Base-by-base conservation (phyloP, 306 rosid genomes). In the Carpinus viminea region DNA sequence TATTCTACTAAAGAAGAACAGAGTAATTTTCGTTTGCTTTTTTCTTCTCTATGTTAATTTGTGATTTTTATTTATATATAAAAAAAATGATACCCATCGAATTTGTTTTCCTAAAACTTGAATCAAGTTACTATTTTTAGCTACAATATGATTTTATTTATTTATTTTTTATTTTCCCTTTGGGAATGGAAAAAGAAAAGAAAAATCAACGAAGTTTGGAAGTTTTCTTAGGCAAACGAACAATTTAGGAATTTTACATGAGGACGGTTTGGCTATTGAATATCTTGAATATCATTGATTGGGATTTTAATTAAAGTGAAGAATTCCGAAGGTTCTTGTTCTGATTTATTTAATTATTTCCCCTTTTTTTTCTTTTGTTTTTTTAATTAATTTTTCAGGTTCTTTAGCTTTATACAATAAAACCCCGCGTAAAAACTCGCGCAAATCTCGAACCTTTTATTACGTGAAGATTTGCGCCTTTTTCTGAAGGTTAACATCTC, bases 381-480 rank as follows among this genome's bases (percentile, higher is more conserved):
- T 16, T 17, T 65, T 41, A 41, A 6, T 41, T 41, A 41, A n/a
- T 8, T 38, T 68, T 68, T 41, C 51, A 38, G 72, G 26, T 41
- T 68, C 72, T 17, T 34, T 16, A 68, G 17, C 31, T 68, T 16
- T 11, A 45, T 41, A 18, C 21, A 43, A 41, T 41, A 4, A n/a
- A 18, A 55, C 17, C 55, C 16, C 18, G 36, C 5, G 6, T 72
- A 72, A 13, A 68, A 78, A 41, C 34, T 78, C 45, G 5, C 7
- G 52, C 72, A 61, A 71, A 59, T 78, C 77, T 71, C 70, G 11
- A 61, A n/a, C 8, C 47, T 16, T 68, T 77, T 68, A 18, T n/a
- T 15, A 24, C 18, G 51, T 26, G 48, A 47, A 78, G 70, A 8
- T 57, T 78, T 60, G 60, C 64, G 48, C 54, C 46, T 60, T 78